phyloP scores from a whole-genome alignment of 768 basidiomycete species.

The Mycena haematopus region DNA sequence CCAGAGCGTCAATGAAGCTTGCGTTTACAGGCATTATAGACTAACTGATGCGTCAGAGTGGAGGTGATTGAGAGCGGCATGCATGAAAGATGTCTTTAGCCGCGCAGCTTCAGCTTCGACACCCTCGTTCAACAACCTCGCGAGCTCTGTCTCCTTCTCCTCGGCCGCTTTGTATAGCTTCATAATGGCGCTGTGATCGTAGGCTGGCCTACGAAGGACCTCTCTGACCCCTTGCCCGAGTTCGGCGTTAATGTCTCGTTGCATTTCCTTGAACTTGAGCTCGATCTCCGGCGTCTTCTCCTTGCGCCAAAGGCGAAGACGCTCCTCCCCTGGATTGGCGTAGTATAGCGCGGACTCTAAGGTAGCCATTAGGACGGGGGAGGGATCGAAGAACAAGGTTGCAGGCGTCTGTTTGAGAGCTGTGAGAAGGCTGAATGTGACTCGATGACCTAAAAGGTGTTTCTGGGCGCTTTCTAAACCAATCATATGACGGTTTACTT shows the following conservation, averaged over 20 bases:
- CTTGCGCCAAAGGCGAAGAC: conserved; percentile 20
- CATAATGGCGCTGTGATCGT: conserved; percentile 1
- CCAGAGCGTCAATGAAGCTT: neutral
- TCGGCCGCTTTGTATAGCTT: conserved; percentile 3
- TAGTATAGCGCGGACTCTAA: neutral
- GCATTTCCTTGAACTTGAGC: conserved; percentile 12
- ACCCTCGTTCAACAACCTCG: conserved; percentile 12
- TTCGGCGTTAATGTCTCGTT: conserved; percentile 13
- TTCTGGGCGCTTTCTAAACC: neutral
- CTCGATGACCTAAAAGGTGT: conserved; percentile 12
- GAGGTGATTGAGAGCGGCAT: conserved; percentile 10
- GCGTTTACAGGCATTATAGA: neutral
- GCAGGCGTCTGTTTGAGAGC: conserved; percentile 7
- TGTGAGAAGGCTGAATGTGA: conserved; percentile 3
- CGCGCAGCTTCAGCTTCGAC: conserved; percentile 8
- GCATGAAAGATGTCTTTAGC: neutral
- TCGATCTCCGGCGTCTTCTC: conserved; percentile 22
- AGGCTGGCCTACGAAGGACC: neutral
- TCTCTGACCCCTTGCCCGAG: conserved; percentile 14
- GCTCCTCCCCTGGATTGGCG: conserved; percentile 12
- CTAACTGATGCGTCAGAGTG: conserved; percentile 21
- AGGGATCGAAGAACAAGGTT: neutral
- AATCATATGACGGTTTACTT: conserved; percentile 8
- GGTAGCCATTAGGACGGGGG: neutral
- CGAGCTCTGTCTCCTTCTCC: neutral